Evolutionary conservation across 2,329 filamentous ascomycete genomes (phyloP).

Genomic region (Penicillium brevicompactum): DNA sequence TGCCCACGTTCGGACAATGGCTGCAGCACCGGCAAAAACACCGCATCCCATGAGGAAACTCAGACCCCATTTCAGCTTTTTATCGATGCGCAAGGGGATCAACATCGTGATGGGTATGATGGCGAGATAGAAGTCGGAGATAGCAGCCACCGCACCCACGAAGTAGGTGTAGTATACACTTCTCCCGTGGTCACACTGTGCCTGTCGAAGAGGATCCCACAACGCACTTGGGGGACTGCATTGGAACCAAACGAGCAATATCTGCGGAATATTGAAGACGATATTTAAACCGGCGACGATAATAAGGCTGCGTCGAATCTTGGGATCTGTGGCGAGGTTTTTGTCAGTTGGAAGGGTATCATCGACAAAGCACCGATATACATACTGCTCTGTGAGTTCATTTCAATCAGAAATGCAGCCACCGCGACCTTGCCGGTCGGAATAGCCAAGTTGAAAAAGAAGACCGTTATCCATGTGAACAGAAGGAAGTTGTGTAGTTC

Average conservation of each 20-base stretch:
- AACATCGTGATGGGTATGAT: slow-evolving; percentile 24
- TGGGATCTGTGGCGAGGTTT: slow-evolving; percentile 13
- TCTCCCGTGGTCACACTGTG: slow-evolving; percentile 19
- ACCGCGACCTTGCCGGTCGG: slow-evolving; percentile 25
- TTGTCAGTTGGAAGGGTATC: neutral
- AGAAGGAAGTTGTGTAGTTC: slow-evolving; percentile 22
- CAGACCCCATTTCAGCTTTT: slow-evolving; percentile 25
- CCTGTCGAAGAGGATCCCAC: slow-evolving; percentile 21
- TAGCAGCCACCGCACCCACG: slow-evolving; percentile 19
- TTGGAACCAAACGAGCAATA: slow-evolving; percentile 22
- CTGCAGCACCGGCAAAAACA: slow-evolving; percentile 22
- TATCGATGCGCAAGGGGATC: slow-evolving; percentile 20
- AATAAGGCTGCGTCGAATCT: slow-evolving; percentile 22
- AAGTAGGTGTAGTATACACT: slow-evolving; percentile 26
- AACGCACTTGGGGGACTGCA: slow-evolving; percentile 18
- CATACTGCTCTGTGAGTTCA: slow-evolving; percentile 25
- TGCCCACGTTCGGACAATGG: slow-evolving; percentile 24
- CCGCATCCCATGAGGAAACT: slow-evolving; percentile 27
- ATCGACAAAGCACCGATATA: neutral
- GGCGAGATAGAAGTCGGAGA: slow-evolving; percentile 25
- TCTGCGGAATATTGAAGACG: slow-evolving; percentile 24
- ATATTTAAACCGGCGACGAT: slow-evolving; percentile 20
- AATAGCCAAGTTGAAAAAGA: slow-evolving; percentile 26
- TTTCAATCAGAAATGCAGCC: slow-evolving; percentile 22
- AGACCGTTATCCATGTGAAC: slow-evolving; percentile 25